These are phyloP conservation scores for Boletus rubescentipes DNA, from an alignment of 768 basidiomycete species.

Conservation along the genomic window DNA sequence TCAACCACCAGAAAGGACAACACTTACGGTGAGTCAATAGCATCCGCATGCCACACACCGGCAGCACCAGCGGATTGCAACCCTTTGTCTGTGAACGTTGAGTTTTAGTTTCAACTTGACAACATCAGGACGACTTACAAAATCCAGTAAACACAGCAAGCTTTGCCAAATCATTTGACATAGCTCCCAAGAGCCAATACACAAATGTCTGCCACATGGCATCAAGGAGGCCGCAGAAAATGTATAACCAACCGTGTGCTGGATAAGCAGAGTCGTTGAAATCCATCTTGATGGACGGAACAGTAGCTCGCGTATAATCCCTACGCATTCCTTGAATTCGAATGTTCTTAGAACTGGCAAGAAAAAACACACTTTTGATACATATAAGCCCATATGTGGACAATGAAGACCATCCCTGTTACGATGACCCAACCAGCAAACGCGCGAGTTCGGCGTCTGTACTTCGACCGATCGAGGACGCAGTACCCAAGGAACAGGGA, in stretches of 20 bases:
- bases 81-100: slow-evolving; percentile 54
- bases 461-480: slow-evolving; percentile 56
- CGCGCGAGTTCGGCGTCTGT: slow-evolving; percentile 67
- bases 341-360: neutral
- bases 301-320: slow-evolving; percentile 57
- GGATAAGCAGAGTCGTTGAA: slow-evolving; percentile 55
- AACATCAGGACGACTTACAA: slow-evolving; percentile 48
- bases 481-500: slow-evolving; percentile 64
- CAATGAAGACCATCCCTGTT: slow-evolving; percentile 59
- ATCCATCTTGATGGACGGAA: slow-evolving; percentile 52
- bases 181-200: slow-evolving; percentile 83
- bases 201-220: slow-evolving; percentile 84
- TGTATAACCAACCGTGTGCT: slow-evolving; percentile 59
- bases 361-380: slow-evolving; percentile 63
- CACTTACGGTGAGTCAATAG: slow-evolving; percentile 56
- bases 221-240: slow-evolving; percentile 74
- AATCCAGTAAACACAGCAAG: slow-evolving; percentile 81
- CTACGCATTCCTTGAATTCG: slow-evolving; percentile 26
- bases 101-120: neutral
- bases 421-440: slow-evolving; percentile 67
- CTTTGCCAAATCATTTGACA: slow-evolving; percentile 80
- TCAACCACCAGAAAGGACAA: neutral
- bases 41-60: slow-evolving; percentile 72
- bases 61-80: slow-evolving; percentile 77
- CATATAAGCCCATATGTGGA: slow-evolving; percentile 75